Evolutionary conservation across 768 basidiomycete genomes (phyloP), one percentile per base, ranked within the genome.

Genomic region (Leccinum pellstonianum): DNA sequence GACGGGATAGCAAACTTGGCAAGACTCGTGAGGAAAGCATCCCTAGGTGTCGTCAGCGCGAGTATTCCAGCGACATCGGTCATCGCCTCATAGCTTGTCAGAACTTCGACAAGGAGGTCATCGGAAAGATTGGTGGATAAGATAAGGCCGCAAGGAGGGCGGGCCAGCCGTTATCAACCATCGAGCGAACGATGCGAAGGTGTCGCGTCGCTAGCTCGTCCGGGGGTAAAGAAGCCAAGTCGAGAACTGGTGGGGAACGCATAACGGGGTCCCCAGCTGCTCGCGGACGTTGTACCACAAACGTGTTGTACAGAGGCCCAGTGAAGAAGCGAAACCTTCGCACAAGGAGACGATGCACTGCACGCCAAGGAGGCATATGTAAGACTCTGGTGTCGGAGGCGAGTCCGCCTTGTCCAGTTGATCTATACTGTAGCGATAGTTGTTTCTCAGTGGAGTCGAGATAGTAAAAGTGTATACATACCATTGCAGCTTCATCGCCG

Each of bases 381-480:
- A 98, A 4, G 90, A 82, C 59, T 99, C 97, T 0, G 96, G 96
- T 55, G 98, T 95, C 0, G 86, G 80, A 0, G 97, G 97, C 0
- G 95, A 86, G 65, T 99, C 96, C 0, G 93, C 90, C 73, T 99
- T 99, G 77, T 99, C 96, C 12, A 98, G 84, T 73, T 98, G 96
- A 71, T 99, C 96, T 65, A 99, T 98, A 71, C 95, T 97, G 66
- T 5, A 15, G 1, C 10, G 43, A 23, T 10, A 17, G 54, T 37
- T 21, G 38, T n/a, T 33, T 58, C 6, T 35, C 8, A 12, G 50
- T 9, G 25, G 27, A 23, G 41, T 19, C 23, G 35, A 35, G 43
- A 37, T 4, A n/a, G 4, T 3, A 1, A 15, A 37, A 12, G 37
- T 17, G 46, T 11, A 19, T 5, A 77, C 85, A 43, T 61, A 95